Percentiles rank a stretch among this genome's conserved stretches.
These are phyloP conservation scores for Fomes fomentarius DNA, from an alignment of 1,284 basidiomycete genomes.

Conservation along the genomic window DNA sequence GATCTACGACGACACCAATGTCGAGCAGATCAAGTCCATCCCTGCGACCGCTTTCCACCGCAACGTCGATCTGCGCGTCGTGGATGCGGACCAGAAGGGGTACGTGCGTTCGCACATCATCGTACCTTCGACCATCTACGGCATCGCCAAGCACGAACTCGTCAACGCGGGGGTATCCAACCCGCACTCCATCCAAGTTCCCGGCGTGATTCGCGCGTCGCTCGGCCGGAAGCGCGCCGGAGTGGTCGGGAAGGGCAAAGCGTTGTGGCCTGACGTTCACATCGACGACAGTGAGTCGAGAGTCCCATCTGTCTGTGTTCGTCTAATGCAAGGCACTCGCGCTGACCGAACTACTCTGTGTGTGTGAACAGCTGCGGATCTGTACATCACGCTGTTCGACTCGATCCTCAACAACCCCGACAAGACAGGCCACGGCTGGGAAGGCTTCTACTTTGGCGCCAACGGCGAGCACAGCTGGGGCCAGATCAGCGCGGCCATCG, in stretches of 20 bases:
- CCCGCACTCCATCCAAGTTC: conserved; percentile 1
- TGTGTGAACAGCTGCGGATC: conserved; percentile 14
- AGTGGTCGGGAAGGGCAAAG: conserved; percentile 31
- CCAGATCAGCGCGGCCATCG: conserved; percentile 41
- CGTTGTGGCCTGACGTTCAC: conserved; percentile 31
- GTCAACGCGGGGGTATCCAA: conserved; percentile 9
- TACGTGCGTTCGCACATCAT: conserved; percentile 42
- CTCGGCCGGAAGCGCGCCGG: conserved; percentile 34
- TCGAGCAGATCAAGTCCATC: conserved; percentile 36
- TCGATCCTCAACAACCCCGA: conserved; percentile 10
- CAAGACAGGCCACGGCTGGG: conserved; percentile 39
- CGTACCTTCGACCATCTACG: conserved; percentile 30
- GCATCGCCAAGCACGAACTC: not conserved
- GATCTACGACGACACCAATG: conserved; percentile 40
- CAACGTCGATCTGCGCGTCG: conserved; percentile 27
- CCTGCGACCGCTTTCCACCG: conserved; percentile 36
- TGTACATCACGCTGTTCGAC: conserved; percentile 21
- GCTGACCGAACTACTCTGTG: not conserved
- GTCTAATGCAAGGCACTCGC: too few species aligned
- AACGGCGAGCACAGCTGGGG: conserved; percentile 45
- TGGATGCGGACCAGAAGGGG: conserved; percentile 28
- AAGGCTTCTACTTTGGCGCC: conserved; percentile 51
- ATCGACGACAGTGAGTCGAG: conserved; percentile 30
- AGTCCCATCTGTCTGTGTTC: not conserved
- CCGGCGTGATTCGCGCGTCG: conserved; percentile 20